Base-by-base conservation (phyloP, 805 yeast species). In the Candida adriatica region DNA sequence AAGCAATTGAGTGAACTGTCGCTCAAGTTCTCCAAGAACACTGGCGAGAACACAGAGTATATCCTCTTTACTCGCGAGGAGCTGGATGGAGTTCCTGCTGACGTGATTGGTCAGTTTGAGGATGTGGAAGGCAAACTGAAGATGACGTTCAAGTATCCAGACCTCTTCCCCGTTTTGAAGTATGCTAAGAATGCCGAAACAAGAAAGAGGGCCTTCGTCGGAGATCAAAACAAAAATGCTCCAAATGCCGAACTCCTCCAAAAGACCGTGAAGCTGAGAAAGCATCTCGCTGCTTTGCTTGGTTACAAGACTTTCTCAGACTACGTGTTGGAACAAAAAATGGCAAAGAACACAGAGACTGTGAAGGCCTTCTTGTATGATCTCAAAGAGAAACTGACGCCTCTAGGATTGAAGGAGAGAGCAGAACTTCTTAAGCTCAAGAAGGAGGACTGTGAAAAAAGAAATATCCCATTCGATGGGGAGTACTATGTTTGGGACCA, bases 131-230 rank as follows among this genome's bases (percentile, higher is more conserved):
- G 58, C 13, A 55, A 53, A 39, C 62, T 54, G 43, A 79, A 79
- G 49, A 79, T 85, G 65, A 79, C 92, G 3, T 82, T 73, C 62
- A 83, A 85, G 55, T 81, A 80, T 48, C 92, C 94, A 1, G 94
- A 84, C 50, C 55, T 79, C 29, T 61, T 79, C 39, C 94, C 94
- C 2, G 79, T 80, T n/a, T 56, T 82, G 55, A 80, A 81, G 52
- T 75, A 75, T 53, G 88, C 94, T 26, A 63, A 66, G 34, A 59
- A 58, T 41, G 67, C 75, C 26, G 70, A 68, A 14, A 81, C 92
- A 3, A 72, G 95, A 59, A 75, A 72, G 48, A 49, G 55, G 9
- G 85, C 86, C 2, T 79, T 66, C 44, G 47, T 70, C 27, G 86
- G 79, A 18, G 79, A 78, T 53, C 85, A 79, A 53, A 72, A 74